Conservation (phyloP, 495 filamentous ascomycete species). For the Lentithecium fluviatile region DNA sequence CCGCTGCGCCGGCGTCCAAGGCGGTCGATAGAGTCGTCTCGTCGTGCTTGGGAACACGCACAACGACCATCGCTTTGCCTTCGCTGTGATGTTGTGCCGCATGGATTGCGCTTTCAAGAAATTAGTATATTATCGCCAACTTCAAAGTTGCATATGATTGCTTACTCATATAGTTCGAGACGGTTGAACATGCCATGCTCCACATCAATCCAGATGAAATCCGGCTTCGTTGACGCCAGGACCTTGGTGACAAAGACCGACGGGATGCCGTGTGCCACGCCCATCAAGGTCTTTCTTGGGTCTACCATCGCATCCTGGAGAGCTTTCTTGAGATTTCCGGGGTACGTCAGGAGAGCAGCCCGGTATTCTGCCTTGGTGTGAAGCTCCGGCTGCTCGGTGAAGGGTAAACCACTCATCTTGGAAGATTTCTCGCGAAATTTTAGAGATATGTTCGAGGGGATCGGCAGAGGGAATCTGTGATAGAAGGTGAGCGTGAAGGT, state of each 20-base stretch:
- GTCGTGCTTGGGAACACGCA: not conserved
- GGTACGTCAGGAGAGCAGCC: not conserved
- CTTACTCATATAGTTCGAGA: not conserved
- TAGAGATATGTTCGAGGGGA: too few species aligned
- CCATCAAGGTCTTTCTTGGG: not conserved
- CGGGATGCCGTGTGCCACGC: not conserved
- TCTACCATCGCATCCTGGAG: not conserved
- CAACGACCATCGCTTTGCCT: not conserved
- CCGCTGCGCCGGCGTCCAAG: not conserved
- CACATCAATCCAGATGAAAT: not conserved
- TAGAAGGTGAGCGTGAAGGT: too few species aligned
- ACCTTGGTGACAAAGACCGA: not conserved
- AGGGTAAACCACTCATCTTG: not conserved
- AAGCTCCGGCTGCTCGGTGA: not conserved
- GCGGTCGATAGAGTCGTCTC: not conserved
- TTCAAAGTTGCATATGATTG: not conserved
- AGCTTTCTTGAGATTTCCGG: not conserved
- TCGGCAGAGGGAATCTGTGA: too few species aligned
- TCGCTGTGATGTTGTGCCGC: not conserved
- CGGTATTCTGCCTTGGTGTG: not conserved
- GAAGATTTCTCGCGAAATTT: not conserved
- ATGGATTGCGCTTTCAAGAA: not conserved
- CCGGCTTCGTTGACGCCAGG: not conserved
- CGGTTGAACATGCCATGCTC: conserved; percentile 4
- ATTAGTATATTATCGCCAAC: not conserved